Evolutionary conservation across 2,329 filamentous ascomycete species (phyloP).

Genomic region (Escovopsis sp.): DNA sequence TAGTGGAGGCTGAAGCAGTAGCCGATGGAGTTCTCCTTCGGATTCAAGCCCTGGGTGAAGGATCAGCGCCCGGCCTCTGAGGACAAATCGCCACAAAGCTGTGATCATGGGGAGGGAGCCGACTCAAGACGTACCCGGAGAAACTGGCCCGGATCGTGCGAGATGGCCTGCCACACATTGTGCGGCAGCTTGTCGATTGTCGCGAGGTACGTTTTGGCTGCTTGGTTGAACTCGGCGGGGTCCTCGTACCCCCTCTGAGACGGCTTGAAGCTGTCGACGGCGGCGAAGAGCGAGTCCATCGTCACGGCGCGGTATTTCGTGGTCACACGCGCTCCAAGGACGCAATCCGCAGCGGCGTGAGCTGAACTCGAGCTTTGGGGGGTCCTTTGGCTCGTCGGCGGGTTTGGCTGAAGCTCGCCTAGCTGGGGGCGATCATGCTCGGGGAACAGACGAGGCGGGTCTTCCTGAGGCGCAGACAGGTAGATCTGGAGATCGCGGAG

Average conservation of each 20-base stretch:
- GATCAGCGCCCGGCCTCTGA: background rate
- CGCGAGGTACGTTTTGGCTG: slow-evolving; percentile 23
- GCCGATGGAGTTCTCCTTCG: slow-evolving; percentile 34
- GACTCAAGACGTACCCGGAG: slow-evolving; percentile 23
- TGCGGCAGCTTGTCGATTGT: slow-evolving; percentile 24
- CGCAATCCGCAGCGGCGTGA: too few relatives aligned
- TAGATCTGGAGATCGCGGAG: too few relatives aligned
- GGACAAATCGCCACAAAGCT: too few relatives aligned
- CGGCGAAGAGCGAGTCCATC: slow-evolving; percentile 16
- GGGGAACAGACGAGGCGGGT: too few relatives aligned
- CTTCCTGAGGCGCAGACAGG: too few relatives aligned
- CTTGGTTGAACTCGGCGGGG: slow-evolving; percentile 24
- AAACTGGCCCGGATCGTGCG: slow-evolving; percentile 21
- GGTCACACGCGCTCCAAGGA: too few relatives aligned
- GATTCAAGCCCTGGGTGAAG: slow-evolving; percentile 27
- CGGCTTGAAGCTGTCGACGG: slow-evolving; percentile 29
- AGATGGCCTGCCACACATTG: slow-evolving; percentile 18
- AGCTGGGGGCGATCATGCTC: too few relatives aligned
- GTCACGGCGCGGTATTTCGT: slow-evolving; percentile 3
- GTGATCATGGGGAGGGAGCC: too few relatives aligned
- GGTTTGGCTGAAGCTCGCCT: too few relatives aligned
- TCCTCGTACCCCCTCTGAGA: slow-evolving; percentile 12
- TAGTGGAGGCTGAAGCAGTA: slow-evolving; percentile 33
- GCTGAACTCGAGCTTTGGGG: too few relatives aligned
- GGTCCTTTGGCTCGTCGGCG: too few relatives aligned